Conservation (phyloP, 139 green algal species). For the Marvania coccoides region DNA sequence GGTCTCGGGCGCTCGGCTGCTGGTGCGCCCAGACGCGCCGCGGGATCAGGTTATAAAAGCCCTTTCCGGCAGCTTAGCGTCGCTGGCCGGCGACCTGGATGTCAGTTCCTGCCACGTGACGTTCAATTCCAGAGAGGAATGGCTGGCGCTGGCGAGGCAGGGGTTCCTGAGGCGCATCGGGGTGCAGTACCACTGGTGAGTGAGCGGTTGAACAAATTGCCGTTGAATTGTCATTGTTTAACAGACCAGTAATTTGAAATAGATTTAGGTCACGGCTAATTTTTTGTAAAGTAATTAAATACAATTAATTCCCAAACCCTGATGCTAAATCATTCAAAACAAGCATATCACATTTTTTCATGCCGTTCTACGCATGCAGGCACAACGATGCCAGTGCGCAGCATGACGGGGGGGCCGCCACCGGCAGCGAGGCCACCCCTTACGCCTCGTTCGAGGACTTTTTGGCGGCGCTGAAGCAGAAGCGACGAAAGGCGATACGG, state of each 20-base stretch:
- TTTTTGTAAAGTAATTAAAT: too few relatives aligned
- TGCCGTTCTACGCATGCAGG: too few relatives aligned
- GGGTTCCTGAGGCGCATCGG: conserved; percentile 65
- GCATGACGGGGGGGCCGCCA: background rate
- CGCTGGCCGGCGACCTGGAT: conserved; percentile 36
- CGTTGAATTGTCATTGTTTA: background rate
- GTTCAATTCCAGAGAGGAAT: conserved; percentile 71
- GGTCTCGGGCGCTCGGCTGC: conserved; percentile 58
- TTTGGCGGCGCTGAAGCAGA: conserved; percentile 70
- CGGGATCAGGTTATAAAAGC: conserved; percentile 26
- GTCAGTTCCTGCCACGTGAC: conserved; percentile 76
- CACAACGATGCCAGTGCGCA: background rate
- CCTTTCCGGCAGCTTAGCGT: conserved; percentile 29
- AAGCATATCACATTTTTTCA: too few relatives aligned
- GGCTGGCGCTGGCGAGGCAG: conserved; percentile 33
- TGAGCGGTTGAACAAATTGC: background rate
- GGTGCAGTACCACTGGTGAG: conserved; percentile 47
- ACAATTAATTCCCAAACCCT: too few relatives aligned
- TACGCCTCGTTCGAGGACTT: conserved; percentile 80
- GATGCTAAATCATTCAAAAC: too few relatives aligned
- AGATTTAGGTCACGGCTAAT: too few relatives aligned
- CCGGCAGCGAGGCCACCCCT: conserved; percentile 7
- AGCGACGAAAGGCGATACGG: conserved; percentile 80
- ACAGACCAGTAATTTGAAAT: too few relatives aligned
- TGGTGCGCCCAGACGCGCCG: conserved; percentile 25